These are phyloP conservation scores for Blastomyces percursus DNA, from an alignment of 2,329 filamentous ascomycete species.

Conservation along the genomic window DNA sequence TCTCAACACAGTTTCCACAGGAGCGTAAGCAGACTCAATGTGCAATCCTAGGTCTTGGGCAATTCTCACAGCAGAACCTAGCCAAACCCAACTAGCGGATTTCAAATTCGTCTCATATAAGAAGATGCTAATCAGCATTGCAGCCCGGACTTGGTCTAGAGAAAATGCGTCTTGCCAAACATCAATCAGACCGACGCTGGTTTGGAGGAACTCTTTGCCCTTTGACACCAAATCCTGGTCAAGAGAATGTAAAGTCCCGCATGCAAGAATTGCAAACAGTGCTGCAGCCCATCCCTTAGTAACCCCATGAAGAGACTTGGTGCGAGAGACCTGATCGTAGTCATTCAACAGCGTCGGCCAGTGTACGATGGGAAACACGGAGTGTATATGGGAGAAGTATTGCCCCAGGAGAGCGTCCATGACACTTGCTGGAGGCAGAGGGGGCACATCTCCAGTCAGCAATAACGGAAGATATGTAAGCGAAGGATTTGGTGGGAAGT, in stretches of 20 bases:
- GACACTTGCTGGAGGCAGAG: conserved; percentile 57
- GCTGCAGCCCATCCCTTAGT: conserved; percentile 64
- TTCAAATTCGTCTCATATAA: conserved; percentile 78
- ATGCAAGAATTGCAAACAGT: conserved; percentile 73
- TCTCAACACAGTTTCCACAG: conserved; percentile 72
- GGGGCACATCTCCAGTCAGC: conserved; percentile 45
- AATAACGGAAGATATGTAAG: conserved; percentile 38
- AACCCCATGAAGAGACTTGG: conserved; percentile 48
- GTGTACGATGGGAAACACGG: conserved; percentile 73
- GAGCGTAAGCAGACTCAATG: conserved; percentile 60
- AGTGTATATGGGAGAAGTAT: conserved; percentile 68
- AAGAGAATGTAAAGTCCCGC: conserved; percentile 63
- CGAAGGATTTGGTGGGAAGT: conserved; percentile 59
- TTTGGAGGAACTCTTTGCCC: conserved; percentile 58
- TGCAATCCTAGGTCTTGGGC: conserved; percentile 79
- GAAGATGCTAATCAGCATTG: conserved; percentile 65
- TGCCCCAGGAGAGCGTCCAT: conserved; percentile 62
- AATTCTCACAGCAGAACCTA: conserved; percentile 66
- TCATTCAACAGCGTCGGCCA: conserved; percentile 72
- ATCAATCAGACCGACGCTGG: conserved; percentile 58
- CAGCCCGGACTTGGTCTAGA: conserved; percentile 61
- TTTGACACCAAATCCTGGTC: conserved; percentile 47
- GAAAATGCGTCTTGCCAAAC: conserved; percentile 70
- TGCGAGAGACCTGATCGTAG: conserved; percentile 65
- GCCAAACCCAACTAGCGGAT: conserved; percentile 75